Evolutionary conservation across 352 stramenopile genomes (phyloP), one percentile per base, ranked within the genome.

Genomic region (Phytophthora macrochlamydospora): DNA sequence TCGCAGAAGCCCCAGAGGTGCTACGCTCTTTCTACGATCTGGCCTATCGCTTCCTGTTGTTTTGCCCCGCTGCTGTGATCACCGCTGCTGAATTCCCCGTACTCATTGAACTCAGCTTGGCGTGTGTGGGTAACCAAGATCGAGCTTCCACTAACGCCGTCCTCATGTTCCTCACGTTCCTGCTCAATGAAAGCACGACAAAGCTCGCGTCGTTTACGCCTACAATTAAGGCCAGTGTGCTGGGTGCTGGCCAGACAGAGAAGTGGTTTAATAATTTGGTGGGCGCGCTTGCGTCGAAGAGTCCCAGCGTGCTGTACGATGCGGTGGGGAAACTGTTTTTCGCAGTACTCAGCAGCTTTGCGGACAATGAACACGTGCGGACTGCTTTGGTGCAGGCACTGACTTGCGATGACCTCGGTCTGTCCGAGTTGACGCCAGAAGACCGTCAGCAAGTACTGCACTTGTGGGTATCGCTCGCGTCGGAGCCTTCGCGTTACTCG

Each of bases 1-100:
- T 92, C n/a, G 69, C 79, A 42, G 81, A 90, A 24, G 75, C 76
- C 5, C 81, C 81, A 1, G 80, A 91, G 13, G 77, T 92, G 29
- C 48, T 92, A 18, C 81, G 79, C 9, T 83, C 81, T 5, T 85
- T 91, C 67, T 92, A 80, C 45, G 81, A 90, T 50, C 69, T 92
- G 14, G 77, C 73, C 9, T 92, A 92, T 51, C 81, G 84, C 7
- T 91, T 89, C 45, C 61, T 90, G 52, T 55, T 92, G 3, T 92
- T 88, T 44, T 92, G 84, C n/a, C 81, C 84, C 5, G 76, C 75
- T 3, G 84, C 84, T 4, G 69, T 92, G 42, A 59, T 92, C 28
- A 79, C 78, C 31, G 77, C 75, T 32, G 56, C 59, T 11, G 84
- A 90, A 44, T 89, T 92, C 52, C 68, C 76, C 0, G 75, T 89